Base-by-base conservation (phyloP, 805 yeast species). In the Saturnispora serradocipensis region DNA sequence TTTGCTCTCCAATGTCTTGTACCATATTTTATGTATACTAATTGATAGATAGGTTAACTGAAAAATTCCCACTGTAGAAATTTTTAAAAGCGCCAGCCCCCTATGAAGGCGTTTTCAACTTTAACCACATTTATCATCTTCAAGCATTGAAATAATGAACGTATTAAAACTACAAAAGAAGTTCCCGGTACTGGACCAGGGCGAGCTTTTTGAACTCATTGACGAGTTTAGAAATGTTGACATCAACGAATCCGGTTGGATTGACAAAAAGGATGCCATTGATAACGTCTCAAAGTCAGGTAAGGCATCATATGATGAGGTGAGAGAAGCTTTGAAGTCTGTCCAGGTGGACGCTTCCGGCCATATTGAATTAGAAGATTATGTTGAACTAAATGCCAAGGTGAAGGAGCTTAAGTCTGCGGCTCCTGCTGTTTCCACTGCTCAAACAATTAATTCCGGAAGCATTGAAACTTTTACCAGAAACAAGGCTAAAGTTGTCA, bases 271-370 rank as follows among this genome's bases (percentile, higher is more conserved):
- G 64, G 86, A 84, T 52, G 95, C 87, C 36, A 84, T 91, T 66
- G 90, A 88, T 65, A 79, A 89, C 3, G 81, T 89, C 39, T 80
- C 95, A 24, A 79, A 81, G 52, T 68, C 81, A 28, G 97, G 97
- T 18, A 80, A 80, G 50, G 91, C 86, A 48, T 68, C 89, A 32
- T 93, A 93, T 64, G 99, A 93, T 68, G 86, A 84, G 58, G 91
- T 95, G 24, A 84, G 99, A 72, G 96, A 89, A 67, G 87, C 97
- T 2, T 76, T 93, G 65, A 93, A 93, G 65, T 79, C 78, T 49
- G 97, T 89, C 46, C 83, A 84, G 58, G 95, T 93, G 34, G 99
- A 93, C 70, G 96, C 98, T 15, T 85, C 96, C 4, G 99, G 99
- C 25, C 91, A 87, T 64, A 97, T 93, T 50, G 99, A 93, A 67